These are phyloP conservation scores for Stachybotrys chartarum DNA, from an alignment of 2,329 filamentous ascomycete genomes.

Conservation along the genomic window DNA sequence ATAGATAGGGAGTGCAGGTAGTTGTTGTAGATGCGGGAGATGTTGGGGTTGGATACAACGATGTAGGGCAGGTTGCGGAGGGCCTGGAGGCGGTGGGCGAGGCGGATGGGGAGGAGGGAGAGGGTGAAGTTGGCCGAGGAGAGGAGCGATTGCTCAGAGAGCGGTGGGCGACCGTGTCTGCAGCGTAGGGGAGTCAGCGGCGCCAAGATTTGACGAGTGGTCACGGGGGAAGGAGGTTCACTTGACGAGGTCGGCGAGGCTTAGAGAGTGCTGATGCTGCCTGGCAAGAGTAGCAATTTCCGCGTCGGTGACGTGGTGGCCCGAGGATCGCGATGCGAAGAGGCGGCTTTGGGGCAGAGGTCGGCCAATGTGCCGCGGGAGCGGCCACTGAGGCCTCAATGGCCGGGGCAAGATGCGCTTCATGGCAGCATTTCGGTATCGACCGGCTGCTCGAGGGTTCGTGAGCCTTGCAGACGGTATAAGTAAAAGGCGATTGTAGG, in stretches of 20 bases:
- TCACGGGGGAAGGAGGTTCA: constrained; percentile 30
- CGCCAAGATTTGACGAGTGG: neutral
- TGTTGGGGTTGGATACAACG: constrained; percentile 94
- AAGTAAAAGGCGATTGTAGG: no score
- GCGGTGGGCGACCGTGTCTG: constrained; percentile 72
- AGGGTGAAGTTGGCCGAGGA: constrained; percentile 94
- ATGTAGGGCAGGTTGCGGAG: constrained; percentile 93
- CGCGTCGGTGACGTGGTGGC: constrained; percentile 51
- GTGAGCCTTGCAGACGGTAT: no score
- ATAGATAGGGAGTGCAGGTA: constrained; percentile 91
- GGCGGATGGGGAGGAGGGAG: constrained; percentile 80
- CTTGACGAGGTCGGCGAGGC: constrained; percentile 83
- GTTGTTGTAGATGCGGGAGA: constrained; percentile 90
- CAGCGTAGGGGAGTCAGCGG: constrained; percentile 2
- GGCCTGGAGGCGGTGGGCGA: constrained; percentile 90
- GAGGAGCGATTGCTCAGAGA: constrained; percentile 73
- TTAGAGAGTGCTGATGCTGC: constrained; percentile 72
- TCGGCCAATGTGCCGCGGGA: neutral
- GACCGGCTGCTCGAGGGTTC: no score
- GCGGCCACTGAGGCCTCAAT: constrained; percentile 8
- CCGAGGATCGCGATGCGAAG: constrained; percentile 8
- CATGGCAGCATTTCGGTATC: constrained; percentile 12
- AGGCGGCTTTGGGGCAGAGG: constrained; percentile 2
- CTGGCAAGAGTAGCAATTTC: constrained; percentile 74
- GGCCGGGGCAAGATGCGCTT: constrained; percentile 11